These are phyloP conservation scores for Hygrophorus russula DNA, from an alignment of 768 basidiomycete genomes.

Conservation along the genomic window DNA sequence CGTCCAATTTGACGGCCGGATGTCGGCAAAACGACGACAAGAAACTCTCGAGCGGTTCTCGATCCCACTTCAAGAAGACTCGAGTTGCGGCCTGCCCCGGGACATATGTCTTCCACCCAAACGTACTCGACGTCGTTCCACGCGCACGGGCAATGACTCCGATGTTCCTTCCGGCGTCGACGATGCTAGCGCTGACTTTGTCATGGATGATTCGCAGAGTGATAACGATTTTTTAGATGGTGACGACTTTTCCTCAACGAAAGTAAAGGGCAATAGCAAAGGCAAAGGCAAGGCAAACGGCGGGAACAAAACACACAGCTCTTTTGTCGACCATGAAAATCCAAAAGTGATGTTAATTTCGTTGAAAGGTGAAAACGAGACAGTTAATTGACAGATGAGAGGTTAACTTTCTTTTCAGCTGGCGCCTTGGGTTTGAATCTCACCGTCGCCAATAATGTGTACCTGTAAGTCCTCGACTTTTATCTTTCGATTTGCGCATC, in stretches of 20 bases:
- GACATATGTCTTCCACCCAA: neutral
- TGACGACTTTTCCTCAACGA: conserved; percentile 21
- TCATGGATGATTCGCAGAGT: conserved; percentile 17
- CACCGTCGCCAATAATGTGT: conserved; percentile 83
- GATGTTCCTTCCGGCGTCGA: conserved; percentile 8
- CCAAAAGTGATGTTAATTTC: conserved; percentile 82
- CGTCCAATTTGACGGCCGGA: conserved; percentile 75
- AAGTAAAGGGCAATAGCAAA: conserved; percentile 27
- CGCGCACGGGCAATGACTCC: neutral
- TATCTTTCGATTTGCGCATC: neutral
- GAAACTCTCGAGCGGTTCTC: conserved; percentile 68
- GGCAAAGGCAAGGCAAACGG: conserved; percentile 11
- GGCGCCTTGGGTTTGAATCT: conserved; percentile 83
- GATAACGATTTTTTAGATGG: conserved; percentile 20
- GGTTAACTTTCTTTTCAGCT: conserved; percentile 16
- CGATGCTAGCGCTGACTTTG: conserved; percentile 19
- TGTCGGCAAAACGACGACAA: conserved; percentile 73
- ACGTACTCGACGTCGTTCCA: neutral
- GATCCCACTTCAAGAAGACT: conserved; percentile 40
- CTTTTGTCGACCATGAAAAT: conserved; percentile 26
- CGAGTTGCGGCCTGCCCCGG: neutral
- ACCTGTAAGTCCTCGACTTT: conserved; percentile 40
- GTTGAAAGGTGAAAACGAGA: conserved; percentile 33
- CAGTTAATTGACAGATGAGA: too few species aligned
- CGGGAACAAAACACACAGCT: conserved; percentile 5